A percentile compares a stretch with the other conserved stretches of the same genome.
Evolutionary conservation across 2,329 filamentous ascomycete genomes (phyloP).

Genomic region (Intubia oerlemansii): DNA sequence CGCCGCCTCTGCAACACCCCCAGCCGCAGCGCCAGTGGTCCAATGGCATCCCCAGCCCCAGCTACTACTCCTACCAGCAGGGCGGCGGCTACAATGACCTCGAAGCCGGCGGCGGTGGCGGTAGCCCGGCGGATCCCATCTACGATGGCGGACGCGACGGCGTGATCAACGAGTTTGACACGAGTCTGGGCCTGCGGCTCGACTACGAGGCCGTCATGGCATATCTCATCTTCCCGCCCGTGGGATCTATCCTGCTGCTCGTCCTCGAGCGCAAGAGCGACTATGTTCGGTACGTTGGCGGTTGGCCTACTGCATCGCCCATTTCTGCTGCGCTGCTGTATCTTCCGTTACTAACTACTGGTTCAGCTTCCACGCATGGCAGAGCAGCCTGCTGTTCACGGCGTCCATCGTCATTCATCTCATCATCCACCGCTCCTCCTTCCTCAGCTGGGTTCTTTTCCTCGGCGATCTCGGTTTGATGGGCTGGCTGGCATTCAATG

Average conservation of each 20-base stretch:
- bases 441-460: conserved; percentile 70
- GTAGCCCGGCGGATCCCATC: conserved; percentile 9
- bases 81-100: conserved; percentile 8
- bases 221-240: conserved; percentile 66
- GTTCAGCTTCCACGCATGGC: conserved; percentile 83
- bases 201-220: conserved; percentile 83
- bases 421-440: conserved; percentile 63
- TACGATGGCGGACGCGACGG: conserved; percentile 27
- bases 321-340: too few relatives aligned
- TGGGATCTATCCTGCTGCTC: conserved; percentile 66
- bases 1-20: conserved; percentile 26
- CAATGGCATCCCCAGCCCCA: conserved; percentile 18
- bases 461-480: conserved; percentile 56
- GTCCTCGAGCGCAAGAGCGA: conserved; percentile 87
- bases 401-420: conserved; percentile 58
- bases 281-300: conserved; percentile 55
- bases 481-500: conserved; percentile 51
- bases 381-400: conserved; percentile 67
- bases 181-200: conserved; percentile 65
- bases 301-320: too few relatives aligned
- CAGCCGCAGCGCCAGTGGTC: conserved; percentile 36
- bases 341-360: not conserved
- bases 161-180: conserved; percentile 64
- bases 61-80: conserved; percentile 11
- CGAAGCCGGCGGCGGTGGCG: conserved; percentile 8